phyloP scores from a whole-genome alignment of 768 basidiomycete genomes.

The Auriculariales sp. region DNA sequence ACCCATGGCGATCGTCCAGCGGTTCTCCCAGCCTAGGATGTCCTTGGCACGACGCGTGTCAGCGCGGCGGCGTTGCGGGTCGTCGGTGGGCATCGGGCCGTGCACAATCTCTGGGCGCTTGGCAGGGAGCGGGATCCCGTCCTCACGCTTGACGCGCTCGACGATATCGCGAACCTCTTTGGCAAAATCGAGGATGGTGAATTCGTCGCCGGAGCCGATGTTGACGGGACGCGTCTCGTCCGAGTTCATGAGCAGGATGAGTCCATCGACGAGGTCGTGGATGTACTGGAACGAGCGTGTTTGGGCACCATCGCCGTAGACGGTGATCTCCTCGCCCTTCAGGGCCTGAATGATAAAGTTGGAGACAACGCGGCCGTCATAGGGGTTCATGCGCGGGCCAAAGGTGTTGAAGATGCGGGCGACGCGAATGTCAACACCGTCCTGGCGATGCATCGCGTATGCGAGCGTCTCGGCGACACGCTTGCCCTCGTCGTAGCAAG shows the following conservation, averaged over 20 bases:
- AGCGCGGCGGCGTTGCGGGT: constrained; percentile 87
- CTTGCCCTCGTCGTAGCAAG: constrained; percentile 99
- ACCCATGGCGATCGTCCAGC: constrained; percentile 87
- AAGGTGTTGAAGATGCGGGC: constrained; percentile 97
- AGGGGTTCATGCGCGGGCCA: constrained; percentile 81
- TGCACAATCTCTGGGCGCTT: constrained; percentile 55
- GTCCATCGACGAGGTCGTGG: constrained; percentile 90
- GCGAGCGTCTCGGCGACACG: constrained; percentile 97
- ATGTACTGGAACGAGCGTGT: constrained; percentile 97
- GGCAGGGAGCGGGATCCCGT: constrained; percentile 33
- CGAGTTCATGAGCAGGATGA: constrained; percentile 92
- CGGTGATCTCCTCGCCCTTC: constrained; percentile 91
- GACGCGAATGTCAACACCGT: constrained; percentile 90
- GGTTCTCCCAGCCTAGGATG: constrained; percentile 75
- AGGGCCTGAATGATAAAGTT: constrained; percentile 98
- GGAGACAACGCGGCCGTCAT: constrained; percentile 94
- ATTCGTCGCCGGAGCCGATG: constrained; percentile 92
- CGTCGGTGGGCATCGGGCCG: constrained; percentile 68
- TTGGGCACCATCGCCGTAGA: constrained; percentile 87
- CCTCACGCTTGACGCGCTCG: constrained; percentile 80
- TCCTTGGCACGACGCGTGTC: constrained; percentile 87
- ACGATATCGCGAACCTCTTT: constrained; percentile 85
- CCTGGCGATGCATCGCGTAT: constrained; percentile 90
- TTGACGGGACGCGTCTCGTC: constrained; percentile 88
- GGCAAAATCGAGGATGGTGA: constrained; percentile 90